Evolutionary conservation across 306 rosid genomes (phyloP).

Genomic region (Amphicarpaea edgeworthii): DNA sequence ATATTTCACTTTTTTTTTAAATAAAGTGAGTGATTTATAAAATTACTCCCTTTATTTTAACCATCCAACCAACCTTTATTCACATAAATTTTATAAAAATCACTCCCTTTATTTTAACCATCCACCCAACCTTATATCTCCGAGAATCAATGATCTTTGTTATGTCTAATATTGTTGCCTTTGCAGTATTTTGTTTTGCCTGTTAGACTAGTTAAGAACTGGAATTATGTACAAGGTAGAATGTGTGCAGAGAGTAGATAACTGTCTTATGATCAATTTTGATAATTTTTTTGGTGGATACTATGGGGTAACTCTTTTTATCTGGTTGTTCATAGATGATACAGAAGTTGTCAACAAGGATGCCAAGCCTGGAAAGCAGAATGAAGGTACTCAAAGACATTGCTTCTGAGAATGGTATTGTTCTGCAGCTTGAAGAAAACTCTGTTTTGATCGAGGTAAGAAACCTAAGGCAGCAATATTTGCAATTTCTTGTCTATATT

Average conservation of each 20-base stretch:
- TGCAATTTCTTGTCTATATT: slow-evolving; percentile 6
- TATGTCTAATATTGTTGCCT: background rate
- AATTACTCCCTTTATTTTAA: too few relatives aligned
- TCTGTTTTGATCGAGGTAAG: slow-evolving; percentile 61
- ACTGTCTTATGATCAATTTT: background rate
- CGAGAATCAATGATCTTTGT: too few relatives aligned
- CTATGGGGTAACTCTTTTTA: background rate
- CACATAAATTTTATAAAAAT: too few relatives aligned
- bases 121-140: too few relatives aligned
- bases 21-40: too few relatives aligned
- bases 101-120: too few relatives aligned
- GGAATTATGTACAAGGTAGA: background rate
- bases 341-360: slow-evolving; percentile 74
- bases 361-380: slow-evolving; percentile 74
- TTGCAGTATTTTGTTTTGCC: background rate
- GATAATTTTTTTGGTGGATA: background rate
- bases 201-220: background rate
- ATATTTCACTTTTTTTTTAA: too few relatives aligned
- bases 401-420: slow-evolving; percentile 69
- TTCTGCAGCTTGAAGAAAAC: slow-evolving; percentile 64
- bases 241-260: slow-evolving; percentile 1
- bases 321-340: slow-evolving; percentile 61
- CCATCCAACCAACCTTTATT: too few relatives aligned
- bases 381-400: slow-evolving; percentile 76
- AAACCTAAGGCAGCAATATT: background rate